Evolutionary conservation across 768 basidiomycete species (phyloP), one percentile per base, ranked within the genome.

Genomic region (Xerocomellus dryophilus): DNA sequence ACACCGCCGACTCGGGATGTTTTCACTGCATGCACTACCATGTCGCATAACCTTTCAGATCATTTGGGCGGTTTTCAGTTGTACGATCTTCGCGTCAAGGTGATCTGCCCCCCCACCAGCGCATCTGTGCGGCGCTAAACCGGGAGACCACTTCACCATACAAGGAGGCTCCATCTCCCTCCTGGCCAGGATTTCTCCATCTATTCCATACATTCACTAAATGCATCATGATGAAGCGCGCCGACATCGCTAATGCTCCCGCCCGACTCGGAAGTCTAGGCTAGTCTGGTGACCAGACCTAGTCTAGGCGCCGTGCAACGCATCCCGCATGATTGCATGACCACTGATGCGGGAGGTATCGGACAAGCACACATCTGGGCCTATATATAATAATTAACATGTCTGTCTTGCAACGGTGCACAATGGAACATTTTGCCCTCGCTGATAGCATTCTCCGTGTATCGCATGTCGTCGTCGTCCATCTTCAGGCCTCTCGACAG

Each of bases 101-200:
- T 82, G 0, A 63, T 86, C 23, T 84, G 84, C 56, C 82, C 85
- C 0, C 75, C 79, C 0, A 76, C 27, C 73, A 75, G 61, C 78
- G 76, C 40, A 80, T 85, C 50, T 85, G 40, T 86, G 86, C 53
- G 84, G 85, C 2, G 85, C 85, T 9, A 84, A 82, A 57, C 67
- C 73, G 3, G 85, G 84, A 2, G 86, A 88, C 61, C 65, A 81
- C 65, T 86, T 88, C 61, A 77, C 71, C 1, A 71, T 88, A 5
- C 71, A 83, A 56, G 86, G 85, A 2, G 86, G 79, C 59, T 87
- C 25, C 62, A 76, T 59, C 74, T 87, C 2, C 85, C 85, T 5
- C 76, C 79, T 0, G 78, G 74, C 0, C 85, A 86, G 62, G 85
- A 84, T 2, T 77, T 87, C 60, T 86, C 85, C 2, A 83, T 88